Conservation (phyloP, 2,329 filamentous ascomycete genomes). For the Cyphellophora attinorum region DNA sequence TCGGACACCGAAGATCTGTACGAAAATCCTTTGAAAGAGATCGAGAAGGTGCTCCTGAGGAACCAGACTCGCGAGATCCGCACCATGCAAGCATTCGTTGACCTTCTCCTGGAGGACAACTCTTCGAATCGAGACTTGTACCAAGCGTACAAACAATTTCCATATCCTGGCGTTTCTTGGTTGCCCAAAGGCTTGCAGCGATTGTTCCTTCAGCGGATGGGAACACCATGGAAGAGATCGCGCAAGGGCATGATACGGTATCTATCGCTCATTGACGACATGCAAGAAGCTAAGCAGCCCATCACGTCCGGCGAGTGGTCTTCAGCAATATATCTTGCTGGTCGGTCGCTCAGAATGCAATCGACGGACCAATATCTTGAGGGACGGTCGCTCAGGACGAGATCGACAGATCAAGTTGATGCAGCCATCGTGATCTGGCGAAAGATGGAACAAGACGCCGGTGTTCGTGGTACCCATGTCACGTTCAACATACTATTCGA, state of each 20-base stretch:
- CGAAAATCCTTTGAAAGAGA: slow-evolving; percentile 19
- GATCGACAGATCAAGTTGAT: slow-evolving; percentile 52
- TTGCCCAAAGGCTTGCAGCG: slow-evolving; percentile 46
- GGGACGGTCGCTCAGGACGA: slow-evolving; percentile 48
- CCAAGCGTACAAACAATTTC: slow-evolving; percentile 42
- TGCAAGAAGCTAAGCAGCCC: slow-evolving; percentile 62
- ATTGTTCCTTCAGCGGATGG: slow-evolving; percentile 58
- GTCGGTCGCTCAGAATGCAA: slow-evolving; percentile 51
- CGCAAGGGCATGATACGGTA: slow-evolving; percentile 66
- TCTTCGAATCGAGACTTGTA: slow-evolving; percentile 42
- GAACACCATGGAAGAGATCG: slow-evolving; percentile 48
- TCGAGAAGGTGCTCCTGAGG: slow-evolving; percentile 26
- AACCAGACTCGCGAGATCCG: slow-evolving; percentile 16
- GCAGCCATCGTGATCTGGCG: slow-evolving; percentile 70
- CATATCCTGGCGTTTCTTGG: slow-evolving; percentile 43
- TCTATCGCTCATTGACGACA: slow-evolving; percentile 73
- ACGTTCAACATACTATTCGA: slow-evolving; percentile 94
- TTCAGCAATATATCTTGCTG: slow-evolving; percentile 68
- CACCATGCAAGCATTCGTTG: slow-evolving; percentile 22
- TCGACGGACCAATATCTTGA: slow-evolving; percentile 50
- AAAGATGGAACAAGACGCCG: slow-evolving; percentile 72
- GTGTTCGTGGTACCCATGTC: slow-evolving; percentile 58
- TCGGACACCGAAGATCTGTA: slow-evolving; percentile 11
- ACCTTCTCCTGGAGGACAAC: slow-evolving; percentile 33
- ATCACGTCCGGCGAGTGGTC: slow-evolving; percentile 69